A percentile compares a stretch with the other conserved stretches of the same genome.
phyloP scores from a whole-genome alignment of 2,329 filamentous ascomycete genomes.

The Hymenoscyphus repandus region DNA sequence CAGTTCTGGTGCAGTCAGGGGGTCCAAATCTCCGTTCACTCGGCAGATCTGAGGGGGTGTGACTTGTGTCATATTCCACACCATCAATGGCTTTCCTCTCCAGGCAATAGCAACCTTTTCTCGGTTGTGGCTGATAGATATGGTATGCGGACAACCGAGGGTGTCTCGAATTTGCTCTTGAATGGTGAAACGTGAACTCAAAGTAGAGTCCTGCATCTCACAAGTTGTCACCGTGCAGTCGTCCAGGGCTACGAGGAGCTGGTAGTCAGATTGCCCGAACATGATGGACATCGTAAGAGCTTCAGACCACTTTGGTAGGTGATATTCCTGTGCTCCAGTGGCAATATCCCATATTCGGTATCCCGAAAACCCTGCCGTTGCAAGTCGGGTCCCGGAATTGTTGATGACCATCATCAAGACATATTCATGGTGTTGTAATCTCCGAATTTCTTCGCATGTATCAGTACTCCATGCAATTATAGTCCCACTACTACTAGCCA shows the following conservation, averaged over 20 bases:
- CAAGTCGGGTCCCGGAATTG: slow-evolving; percentile 18
- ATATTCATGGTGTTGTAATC: not conserved
- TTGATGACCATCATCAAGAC: slow-evolving; percentile 21
- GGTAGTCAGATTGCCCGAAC: slow-evolving; percentile 16
- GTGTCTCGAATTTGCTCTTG: not conserved
- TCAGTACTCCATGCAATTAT: slow-evolving; percentile 21
- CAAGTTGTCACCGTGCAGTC: slow-evolving; percentile 22
- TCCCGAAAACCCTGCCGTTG: slow-evolving; percentile 28
- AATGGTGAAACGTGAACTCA: slow-evolving; percentile 19
- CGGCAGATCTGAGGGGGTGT: no score
- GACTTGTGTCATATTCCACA: no score
- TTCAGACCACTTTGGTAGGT: not conserved
- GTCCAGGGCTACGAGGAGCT: slow-evolving; percentile 24
- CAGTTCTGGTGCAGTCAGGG: no score
- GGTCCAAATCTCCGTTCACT: no score
- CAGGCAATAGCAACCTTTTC: no score
- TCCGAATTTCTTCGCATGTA: slow-evolving; percentile 19
- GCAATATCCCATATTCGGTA: slow-evolving; percentile 27
- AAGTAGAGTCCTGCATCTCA: slow-evolving; percentile 11
- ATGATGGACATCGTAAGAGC: slow-evolving; percentile 20
- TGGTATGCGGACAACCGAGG: no score
- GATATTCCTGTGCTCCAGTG: slow-evolving; percentile 22
- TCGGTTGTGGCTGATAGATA: no score
- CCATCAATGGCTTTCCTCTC: no score
- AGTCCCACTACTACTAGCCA: not conserved